Conservation (phyloP, 805 yeast genomes). For the Candida succiphila region DNA sequence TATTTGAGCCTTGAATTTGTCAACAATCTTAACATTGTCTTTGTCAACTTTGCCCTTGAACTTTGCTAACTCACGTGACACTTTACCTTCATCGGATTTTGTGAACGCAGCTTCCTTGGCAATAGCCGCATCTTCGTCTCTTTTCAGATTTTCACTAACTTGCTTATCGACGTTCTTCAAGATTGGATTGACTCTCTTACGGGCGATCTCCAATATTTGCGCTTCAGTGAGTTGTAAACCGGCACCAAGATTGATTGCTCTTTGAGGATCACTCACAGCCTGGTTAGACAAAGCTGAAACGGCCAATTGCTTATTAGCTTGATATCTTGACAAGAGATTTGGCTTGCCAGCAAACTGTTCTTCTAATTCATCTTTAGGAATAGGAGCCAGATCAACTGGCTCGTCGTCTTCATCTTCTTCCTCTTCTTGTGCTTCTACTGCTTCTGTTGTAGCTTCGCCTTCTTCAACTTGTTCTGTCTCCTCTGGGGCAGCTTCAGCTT, state of each 20-base stretch:
- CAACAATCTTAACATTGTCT: constrained; percentile 26
- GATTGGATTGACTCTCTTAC: constrained; percentile 44
- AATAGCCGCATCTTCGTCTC: constrained; percentile 28
- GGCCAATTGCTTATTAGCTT: constrained; percentile 40
- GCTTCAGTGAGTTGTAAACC: constrained; percentile 45
- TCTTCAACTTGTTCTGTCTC: constrained; percentile 20
- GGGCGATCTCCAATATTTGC: constrained; percentile 46
- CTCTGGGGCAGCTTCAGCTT: constrained; percentile 4
- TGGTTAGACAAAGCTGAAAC: constrained; percentile 31
- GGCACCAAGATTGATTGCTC: constrained; percentile 40
- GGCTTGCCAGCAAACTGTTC: constrained; percentile 35
- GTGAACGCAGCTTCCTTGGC: constrained; percentile 28
- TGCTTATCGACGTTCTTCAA: constrained; percentile 39
- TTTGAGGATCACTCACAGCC: constrained; percentile 36
- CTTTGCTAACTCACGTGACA: constrained; percentile 27
- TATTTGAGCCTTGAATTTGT: constrained; percentile 13
- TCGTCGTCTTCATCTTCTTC: constrained; percentile 13
- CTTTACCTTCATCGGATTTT: constrained; percentile 19
- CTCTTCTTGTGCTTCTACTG: constrained; percentile 18
- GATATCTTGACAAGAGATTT: constrained; percentile 34
- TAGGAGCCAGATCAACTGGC: constrained; percentile 16
- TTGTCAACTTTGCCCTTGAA: constrained; percentile 27
- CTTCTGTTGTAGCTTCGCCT: constrained; percentile 7
- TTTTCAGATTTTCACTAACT: constrained; percentile 32
- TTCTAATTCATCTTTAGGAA: constrained; percentile 27